Percentiles rank a stretch among this genome's conserved stretches.
Evolutionary conservation across 495 filamentous ascomycete species (phyloP).

Genomic region (Hypoxylon perforatum): DNA sequence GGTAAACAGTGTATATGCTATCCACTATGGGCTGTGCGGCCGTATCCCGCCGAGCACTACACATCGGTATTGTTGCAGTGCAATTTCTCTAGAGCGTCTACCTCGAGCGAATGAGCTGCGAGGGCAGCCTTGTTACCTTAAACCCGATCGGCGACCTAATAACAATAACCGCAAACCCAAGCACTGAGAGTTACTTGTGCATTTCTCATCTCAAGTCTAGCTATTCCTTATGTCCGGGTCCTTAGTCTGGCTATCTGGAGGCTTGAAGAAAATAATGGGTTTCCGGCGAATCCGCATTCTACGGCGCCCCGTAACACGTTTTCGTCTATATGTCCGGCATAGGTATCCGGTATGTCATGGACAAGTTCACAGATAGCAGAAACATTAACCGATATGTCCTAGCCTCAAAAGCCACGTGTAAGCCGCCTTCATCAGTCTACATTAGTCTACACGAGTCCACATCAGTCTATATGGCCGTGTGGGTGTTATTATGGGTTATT

Average conservation of each 20-base stretch:
- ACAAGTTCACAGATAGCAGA: neutral
- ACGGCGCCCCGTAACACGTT: conserved; percentile 15
- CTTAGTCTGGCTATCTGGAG: neutral
- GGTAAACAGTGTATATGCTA: neutral
- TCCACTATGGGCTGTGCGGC: conserved; percentile 14
- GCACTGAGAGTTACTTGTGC: conserved; percentile 17
- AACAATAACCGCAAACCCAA: conserved; percentile 29
- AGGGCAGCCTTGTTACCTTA: conserved; percentile 30
- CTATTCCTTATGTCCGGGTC: conserved; percentile 1
- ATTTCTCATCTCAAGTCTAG: conserved; percentile 13
- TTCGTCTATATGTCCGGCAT: conserved; percentile 1
- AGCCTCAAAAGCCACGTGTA: neutral
- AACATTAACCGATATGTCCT: neutral
- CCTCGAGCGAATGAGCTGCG: conserved; percentile 32
- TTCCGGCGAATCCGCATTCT: conserved; percentile 34
- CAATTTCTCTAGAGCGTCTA: conserved; percentile 33
- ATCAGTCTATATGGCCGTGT: neutral
- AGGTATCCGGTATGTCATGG: neutral
- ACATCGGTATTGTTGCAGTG: conserved; percentile 39
- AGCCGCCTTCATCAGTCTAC: neutral
- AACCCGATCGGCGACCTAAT: conserved; percentile 44
- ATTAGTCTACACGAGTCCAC: too few species aligned
- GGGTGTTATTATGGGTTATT: neutral
- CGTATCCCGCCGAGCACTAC: conserved; percentile 14
- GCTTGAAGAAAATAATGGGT: neutral